Percentiles rank a stretch among this genome's conserved stretches.
Evolutionary conservation across 495 filamentous ascomycete species (phyloP).

Genomic region (Cladorrhinum samala): DNA sequence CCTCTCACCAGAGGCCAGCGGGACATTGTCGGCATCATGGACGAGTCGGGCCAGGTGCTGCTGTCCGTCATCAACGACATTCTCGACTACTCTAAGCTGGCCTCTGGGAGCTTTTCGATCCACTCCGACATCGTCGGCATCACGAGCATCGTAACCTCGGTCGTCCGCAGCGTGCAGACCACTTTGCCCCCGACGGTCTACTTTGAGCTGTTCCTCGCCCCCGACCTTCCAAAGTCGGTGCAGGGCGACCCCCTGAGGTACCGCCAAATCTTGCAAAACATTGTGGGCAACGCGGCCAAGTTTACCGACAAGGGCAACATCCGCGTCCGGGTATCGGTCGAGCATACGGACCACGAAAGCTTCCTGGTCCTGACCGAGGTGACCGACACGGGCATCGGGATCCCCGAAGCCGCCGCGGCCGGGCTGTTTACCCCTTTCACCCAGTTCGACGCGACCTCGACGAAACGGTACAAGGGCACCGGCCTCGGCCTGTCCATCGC

Average conservation of each 20-base stretch:
- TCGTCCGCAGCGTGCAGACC: conserved; percentile 42
- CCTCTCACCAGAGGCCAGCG: conserved; percentile 32
- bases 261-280: conserved; percentile 44
- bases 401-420: conserved; percentile 53
- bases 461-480: conserved; percentile 73
- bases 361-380: conserved; percentile 55
- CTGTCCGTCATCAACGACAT: conserved; percentile 49
- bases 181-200: conserved; percentile 28
- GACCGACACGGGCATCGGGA: conserved; percentile 71
- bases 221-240: conserved; percentile 34
- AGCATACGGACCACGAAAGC: conserved; percentile 33
- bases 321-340: conserved; percentile 24
- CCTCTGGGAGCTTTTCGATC: conserved; percentile 41
- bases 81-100: conserved; percentile 47
- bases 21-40: conserved; percentile 42
- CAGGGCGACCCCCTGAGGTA: conserved; percentile 44
- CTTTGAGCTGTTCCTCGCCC: conserved; percentile 34
- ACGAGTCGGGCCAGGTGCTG: conserved; percentile 42
- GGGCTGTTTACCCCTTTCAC: conserved; percentile 76
- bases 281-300: conserved; percentile 43
- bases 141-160: conserved; percentile 44
- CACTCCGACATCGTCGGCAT: conserved; percentile 38
- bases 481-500: conserved; percentile 75
- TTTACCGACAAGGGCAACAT: conserved; percentile 44
- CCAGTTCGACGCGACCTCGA: conserved; percentile 68